Conservation (phyloP, 352 stramenopile species). For the Hyaloperonospora arabidopsidis region DNA sequence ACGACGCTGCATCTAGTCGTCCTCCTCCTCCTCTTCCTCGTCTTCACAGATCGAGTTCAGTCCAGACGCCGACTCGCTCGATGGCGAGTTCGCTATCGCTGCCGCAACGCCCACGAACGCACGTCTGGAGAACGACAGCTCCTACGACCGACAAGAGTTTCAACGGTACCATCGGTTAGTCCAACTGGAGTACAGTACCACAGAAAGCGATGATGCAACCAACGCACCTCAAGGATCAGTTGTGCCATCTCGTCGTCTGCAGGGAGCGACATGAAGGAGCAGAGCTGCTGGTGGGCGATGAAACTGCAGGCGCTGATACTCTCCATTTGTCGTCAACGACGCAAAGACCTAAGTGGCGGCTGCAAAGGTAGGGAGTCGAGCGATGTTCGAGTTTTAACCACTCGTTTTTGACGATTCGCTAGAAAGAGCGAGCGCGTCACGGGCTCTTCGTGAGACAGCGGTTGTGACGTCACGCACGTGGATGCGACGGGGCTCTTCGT, state of each 20-base stretch:
- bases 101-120: conserved; percentile 55
- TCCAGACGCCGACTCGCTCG: conserved; percentile 37
- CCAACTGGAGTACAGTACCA: conserved; percentile 11
- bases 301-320: conserved; percentile 13
- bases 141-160: conserved; percentile 19
- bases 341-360: too few species aligned
- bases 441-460: too few species aligned
- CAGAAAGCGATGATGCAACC: neutral
- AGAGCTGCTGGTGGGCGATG: conserved; percentile 57
- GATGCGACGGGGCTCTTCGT: too few species aligned
- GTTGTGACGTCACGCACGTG: too few species aligned
- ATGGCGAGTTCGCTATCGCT: conserved; percentile 55
- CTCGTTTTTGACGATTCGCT: too few species aligned
- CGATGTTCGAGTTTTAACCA: too few species aligned
- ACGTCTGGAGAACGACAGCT: conserved; percentile 49
- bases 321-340: too few species aligned
- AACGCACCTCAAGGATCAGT: conserved; percentile 60
- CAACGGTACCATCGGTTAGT: too few species aligned
- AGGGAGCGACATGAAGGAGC: conserved; percentile 60
- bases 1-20: conserved; percentile 3
- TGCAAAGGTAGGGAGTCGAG: too few species aligned
- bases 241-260: conserved; percentile 71
- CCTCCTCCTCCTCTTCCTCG: conserved; percentile 35
- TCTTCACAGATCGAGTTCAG: conserved; percentile 69
- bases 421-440: too few species aligned